Percentiles rank a stretch among this genome's conserved stretches.
Evolutionary conservation across 2,329 filamentous ascomycete genomes (phyloP).

Genomic region (Aspergillus ochraceoroseus): DNA sequence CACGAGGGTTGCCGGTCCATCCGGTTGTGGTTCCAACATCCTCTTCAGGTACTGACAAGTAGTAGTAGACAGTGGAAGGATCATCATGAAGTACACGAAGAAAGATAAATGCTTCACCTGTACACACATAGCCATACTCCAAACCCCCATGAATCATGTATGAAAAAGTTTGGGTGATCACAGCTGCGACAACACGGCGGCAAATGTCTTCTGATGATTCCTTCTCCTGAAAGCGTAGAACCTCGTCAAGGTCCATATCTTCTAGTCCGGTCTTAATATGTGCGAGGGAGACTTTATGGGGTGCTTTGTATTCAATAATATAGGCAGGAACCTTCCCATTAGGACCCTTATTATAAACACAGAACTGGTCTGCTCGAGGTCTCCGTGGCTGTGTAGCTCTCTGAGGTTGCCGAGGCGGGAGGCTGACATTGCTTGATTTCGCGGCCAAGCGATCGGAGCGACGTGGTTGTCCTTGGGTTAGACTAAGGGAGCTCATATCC

Average conservation of each 20-base stretch:
- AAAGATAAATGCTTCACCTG: slow-evolving; percentile 45
- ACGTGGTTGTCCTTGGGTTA: too few species aligned
- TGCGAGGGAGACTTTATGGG: slow-evolving; percentile 44
- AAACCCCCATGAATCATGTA: slow-evolving; percentile 49
- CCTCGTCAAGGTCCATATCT: slow-evolving; percentile 40
- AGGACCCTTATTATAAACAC: slow-evolving; percentile 29
- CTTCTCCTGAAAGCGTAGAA: slow-evolving; percentile 33
- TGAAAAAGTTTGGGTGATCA: slow-evolving; percentile 48
- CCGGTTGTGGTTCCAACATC: slow-evolving; percentile 24
- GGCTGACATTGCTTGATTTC: too few species aligned
- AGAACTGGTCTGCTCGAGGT: too few species aligned
- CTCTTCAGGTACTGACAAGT: slow-evolving; percentile 28
- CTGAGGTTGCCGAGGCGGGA: too few species aligned
- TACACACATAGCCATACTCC: slow-evolving; percentile 44
- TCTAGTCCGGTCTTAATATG: slow-evolving; percentile 44
- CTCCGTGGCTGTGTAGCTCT: too few species aligned
- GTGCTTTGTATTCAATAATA: slow-evolving; percentile 47
- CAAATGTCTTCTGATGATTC: slow-evolving; percentile 36
- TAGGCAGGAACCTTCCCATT: slow-evolving; percentile 25
- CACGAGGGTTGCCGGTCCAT: slow-evolving; percentile 17
- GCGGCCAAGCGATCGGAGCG: too few species aligned
- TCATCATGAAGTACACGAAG: slow-evolving; percentile 35
- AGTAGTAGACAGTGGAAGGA: slow-evolving; percentile 31
- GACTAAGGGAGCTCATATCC: too few species aligned
- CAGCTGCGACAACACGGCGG: slow-evolving; percentile 39